Evolutionary conservation across 441 rosid genomes (phyloP), one percentile per base, ranked within the genome.

Genomic region (Adansonia madagascariensis): DNA sequence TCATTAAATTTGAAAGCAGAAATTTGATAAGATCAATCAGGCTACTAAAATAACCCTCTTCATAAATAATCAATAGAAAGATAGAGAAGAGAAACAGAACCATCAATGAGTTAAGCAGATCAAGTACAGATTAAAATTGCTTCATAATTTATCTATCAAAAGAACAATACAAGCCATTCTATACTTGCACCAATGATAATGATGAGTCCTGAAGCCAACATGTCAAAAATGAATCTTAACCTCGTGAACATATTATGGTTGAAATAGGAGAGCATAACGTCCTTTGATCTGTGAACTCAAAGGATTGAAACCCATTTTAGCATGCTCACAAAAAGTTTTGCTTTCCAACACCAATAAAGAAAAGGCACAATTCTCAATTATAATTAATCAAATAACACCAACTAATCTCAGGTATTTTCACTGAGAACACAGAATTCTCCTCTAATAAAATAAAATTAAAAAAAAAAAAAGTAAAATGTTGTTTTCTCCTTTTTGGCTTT

Each of bases 1-100:
- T 53, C 46, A 43, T 18, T 35, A 64, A 57, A 70, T 46, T 46
- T 53, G 12, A 70, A n/a, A 8, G 56, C 46, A 80, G 70, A 49
- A 56, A 76, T 52, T 52, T 52, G 47, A 71, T 52, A 2, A 71
- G 11, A 27, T 49, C 20, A 71, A 71, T 27, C 35, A 71, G 14
- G 43, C 15, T 50, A 52, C 17, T 22, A 17, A 8, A 50, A 22
- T 15, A 70, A 17, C 22, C 74, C 31, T 39, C 27, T 57, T 73
- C 18, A 56, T 39, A 52, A 43, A 57, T 41, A 73, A 71, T 71
- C 47, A 55, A 35, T 55, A 39, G 27, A 71, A 49, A 49, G 11
- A 49, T 24, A 3, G 8, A 24, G 4, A 27, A 50, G 41, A 49
- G 18, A 49, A 49, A 49, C 39, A 22, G 41, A 70, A 44, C 35